Evolutionary conservation across 1,284 basidiomycete genomes (phyloP).

Genomic region (Puccinia polysora): DNA sequence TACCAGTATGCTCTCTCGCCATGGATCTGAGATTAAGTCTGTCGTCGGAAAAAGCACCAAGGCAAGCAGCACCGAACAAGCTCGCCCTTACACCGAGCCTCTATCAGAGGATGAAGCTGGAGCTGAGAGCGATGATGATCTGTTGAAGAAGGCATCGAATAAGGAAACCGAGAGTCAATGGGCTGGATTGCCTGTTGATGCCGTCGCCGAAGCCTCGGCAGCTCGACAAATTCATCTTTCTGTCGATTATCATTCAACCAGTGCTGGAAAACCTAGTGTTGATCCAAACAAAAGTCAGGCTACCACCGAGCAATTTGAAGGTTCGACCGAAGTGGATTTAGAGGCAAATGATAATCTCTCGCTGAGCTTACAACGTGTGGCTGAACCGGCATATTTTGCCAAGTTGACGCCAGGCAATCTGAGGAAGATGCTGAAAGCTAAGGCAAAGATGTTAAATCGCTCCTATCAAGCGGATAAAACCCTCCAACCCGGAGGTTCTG

Average conservation of each 20-base stretch:
- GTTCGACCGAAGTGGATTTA: slow-evolving; percentile 52
- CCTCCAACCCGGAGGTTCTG: slow-evolving; percentile 20
- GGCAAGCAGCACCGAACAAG: slow-evolving; percentile 55
- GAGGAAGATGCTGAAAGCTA: slow-evolving; percentile 49
- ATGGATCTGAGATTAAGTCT: slow-evolving; percentile 44
- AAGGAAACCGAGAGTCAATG: slow-evolving; percentile 73
- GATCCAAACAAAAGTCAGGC: slow-evolving; percentile 45
- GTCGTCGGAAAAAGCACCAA: background rate
- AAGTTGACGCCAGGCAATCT: slow-evolving; percentile 65
- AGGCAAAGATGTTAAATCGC: slow-evolving; percentile 43
- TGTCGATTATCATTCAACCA: slow-evolving; percentile 47
- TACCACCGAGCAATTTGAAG: slow-evolving; percentile 48
- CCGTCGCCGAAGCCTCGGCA: slow-evolving; percentile 68
- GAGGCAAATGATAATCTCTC: slow-evolving; percentile 53
- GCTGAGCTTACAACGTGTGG: slow-evolving; percentile 49
- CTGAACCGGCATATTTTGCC: slow-evolving; percentile 65
- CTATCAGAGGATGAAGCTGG: slow-evolving; percentile 83
- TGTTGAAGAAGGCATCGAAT: slow-evolving; percentile 56
- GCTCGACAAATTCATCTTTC: slow-evolving; percentile 63
- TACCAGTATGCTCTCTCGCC: slow-evolving; percentile 58
- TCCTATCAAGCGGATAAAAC: slow-evolving; percentile 22
- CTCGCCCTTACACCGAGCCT: slow-evolving; percentile 68
- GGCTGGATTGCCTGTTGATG: slow-evolving; percentile 66
- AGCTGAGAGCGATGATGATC: slow-evolving; percentile 64
- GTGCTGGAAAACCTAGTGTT: slow-evolving; percentile 41